Base-by-base conservation (phyloP, 345 rosid species). In the Citrus trifoliata region DNA sequence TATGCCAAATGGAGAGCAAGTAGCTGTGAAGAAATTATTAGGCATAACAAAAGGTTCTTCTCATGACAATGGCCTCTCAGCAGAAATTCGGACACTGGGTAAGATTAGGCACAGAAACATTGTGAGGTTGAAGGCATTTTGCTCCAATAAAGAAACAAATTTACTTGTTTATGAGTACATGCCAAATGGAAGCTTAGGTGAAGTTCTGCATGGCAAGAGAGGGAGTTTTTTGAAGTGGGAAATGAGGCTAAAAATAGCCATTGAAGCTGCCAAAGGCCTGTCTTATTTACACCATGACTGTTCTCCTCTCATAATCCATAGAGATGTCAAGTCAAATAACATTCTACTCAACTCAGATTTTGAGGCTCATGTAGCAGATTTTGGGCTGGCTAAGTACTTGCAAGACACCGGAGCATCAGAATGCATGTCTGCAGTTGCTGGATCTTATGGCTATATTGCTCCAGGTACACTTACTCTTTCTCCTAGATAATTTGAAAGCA, bases 291-390 rank as follows among this genome's bases (percentile, higher is more conserved):
- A 95, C 82, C 98, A 95, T 19, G 98, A 95, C 80, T 95, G 99
- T 77, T 90, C 93, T 0, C 98, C 99, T 2, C 83, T 95, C 62
- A 95, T 95, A 38, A 86, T 95, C 33, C 99, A 95, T 79, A 88
- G 98, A 0, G 99, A 95, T 66, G 98, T 95, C 19, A 95, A 95
- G 77, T 95, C 99, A 0, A 95, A 95, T 85, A 95, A 93, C 85
- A 95, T 95, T 59, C 79, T 95, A 79, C 85, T 95, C 42, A 86
- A 92, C 79, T 95, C 96, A 2, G 89, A 85, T 82, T 93, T 91
- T 67, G 99, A 95, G 82, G 99, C 99, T 48, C 99, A 95, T 81
- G 98, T 95, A 0, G 99, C 99, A 1, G 99, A 95, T 88, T 95
- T 95, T 64, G 97, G 99, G 40, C 87, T 95, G 0, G 99, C 99